A percentile compares a stretch with the other conserved stretches of the same genome.
Conservation (phyloP, 1,284 basidiomycete species). For the Apiotrichum siamense region DNA sequence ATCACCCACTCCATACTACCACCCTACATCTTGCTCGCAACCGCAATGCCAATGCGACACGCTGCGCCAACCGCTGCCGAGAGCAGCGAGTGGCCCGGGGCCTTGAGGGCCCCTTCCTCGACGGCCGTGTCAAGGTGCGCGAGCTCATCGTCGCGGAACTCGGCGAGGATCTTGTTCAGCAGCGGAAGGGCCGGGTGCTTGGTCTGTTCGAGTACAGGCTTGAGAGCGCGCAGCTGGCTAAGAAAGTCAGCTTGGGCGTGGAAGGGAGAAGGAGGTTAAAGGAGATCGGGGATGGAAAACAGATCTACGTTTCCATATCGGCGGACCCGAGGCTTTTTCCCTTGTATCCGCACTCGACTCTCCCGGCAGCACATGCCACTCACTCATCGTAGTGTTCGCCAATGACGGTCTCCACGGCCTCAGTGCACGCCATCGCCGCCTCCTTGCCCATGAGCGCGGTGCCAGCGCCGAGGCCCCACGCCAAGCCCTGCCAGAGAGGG, state of each 20-base stretch:
- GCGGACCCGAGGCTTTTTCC: too few species aligned
- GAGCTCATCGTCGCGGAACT: conserved; percentile 91
- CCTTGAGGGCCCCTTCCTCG: conserved; percentile 79
- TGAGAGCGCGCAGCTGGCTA: conserved; percentile 37
- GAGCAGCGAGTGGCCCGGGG: conserved; percentile 83
- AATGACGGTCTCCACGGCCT: conserved; percentile 95
- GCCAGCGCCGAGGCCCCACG: conserved; percentile 73
- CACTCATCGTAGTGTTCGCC: conserved; percentile 98
- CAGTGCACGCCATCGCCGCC: conserved; percentile 96
- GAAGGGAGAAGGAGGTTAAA: not conserved
- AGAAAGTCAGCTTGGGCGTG: not conserved
- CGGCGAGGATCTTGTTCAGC: conserved; percentile 66
- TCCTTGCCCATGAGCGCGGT: conserved; percentile 87
- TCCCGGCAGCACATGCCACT: conserved; percentile 49
- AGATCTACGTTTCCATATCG: too few species aligned
- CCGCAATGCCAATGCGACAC: conserved; percentile 81
- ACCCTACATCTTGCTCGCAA: conserved; percentile 74
- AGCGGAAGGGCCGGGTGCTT: conserved; percentile 69
- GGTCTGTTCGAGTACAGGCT: conserved; percentile 24
- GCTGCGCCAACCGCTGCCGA: conserved; percentile 78
- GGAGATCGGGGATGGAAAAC: not conserved
- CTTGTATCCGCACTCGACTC: too few species aligned
- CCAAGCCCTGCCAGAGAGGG: conserved; percentile 76
- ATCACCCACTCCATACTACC: too few species aligned
- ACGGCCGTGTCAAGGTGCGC: conserved; percentile 91